These are phyloP conservation scores for Arthrobotrys conoides DNA, from an alignment of 2,329 filamentous ascomycete genomes.

Conservation along the genomic window DNA sequence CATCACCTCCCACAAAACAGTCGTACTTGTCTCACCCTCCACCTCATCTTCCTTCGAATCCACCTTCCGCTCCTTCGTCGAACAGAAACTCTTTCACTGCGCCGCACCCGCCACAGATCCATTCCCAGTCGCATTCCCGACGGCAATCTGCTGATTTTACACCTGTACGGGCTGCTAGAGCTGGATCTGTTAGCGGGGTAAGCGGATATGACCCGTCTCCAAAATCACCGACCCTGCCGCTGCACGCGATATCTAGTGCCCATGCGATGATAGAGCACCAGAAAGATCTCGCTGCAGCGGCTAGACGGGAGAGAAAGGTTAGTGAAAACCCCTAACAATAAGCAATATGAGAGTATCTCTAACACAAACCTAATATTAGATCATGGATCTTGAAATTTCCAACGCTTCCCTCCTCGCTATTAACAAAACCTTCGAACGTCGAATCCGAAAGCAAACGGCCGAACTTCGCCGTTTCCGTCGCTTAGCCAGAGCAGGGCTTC, in stretches of 20 bases:
- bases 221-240: conserved; percentile 51
- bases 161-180: conserved; percentile 26
- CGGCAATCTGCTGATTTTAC: conserved; percentile 51
- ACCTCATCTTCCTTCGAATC: conserved; percentile 35
- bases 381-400: conserved; percentile 91
- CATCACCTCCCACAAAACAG: conserved; percentile 39
- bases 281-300: conserved; percentile 86
- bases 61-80: conserved; percentile 35
- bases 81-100: conserved; percentile 66
- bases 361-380: conserved; percentile 57
- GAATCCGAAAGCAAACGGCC: conserved; percentile 89
- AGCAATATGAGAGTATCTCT: neutral
- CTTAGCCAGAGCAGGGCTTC: conserved; percentile 83
- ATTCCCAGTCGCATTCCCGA: conserved; percentile 71
- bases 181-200: conserved; percentile 40
- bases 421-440: conserved; percentile 90
- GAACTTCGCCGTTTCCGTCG: conserved; percentile 88
- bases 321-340: neutral
- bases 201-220: conserved; percentile 56
- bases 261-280: conserved; percentile 73
- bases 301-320: conserved; percentile 91
- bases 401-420: conserved; percentile 96
- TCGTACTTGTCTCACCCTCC: conserved; percentile 39
- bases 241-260: conserved; percentile 62
- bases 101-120: conserved; percentile 68